phyloP scores from a whole-genome alignment of 768 basidiomycete genomes.

The Boletus edulis region DNA sequence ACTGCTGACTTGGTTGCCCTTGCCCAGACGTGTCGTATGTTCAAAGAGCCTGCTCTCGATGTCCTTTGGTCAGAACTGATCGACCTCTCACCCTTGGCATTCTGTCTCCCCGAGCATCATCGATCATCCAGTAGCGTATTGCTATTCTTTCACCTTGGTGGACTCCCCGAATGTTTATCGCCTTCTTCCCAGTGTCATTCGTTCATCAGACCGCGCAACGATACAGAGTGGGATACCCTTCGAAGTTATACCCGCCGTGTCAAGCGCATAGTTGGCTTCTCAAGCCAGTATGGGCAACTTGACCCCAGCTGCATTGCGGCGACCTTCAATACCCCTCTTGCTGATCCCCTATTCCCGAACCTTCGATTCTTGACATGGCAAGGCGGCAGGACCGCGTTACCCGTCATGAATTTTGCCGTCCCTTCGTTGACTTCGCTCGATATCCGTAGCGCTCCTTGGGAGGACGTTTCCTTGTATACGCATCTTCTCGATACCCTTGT shows the following conservation, averaged over 20 bases:
- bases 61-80: not conserved
- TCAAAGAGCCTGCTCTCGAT: slow-evolving; percentile 2
- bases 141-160: not conserved
- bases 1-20: not conserved
- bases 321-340: not conserved
- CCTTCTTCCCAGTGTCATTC: not conserved
- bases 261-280: not conserved
- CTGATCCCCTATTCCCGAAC: not conserved
- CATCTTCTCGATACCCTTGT: not conserved
- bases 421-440: not conserved
- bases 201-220: not conserved
- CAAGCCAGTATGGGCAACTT: not conserved
- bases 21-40: not conserved
- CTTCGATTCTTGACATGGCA: slow-evolving; percentile 7
- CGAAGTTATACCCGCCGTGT: slow-evolving; percentile 1
- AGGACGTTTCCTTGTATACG: not conserved
- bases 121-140: not conserved
- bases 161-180: not conserved
- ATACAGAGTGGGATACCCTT: not conserved
- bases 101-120: not conserved
- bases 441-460: not conserved
- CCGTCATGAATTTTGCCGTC: not conserved
- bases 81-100: not conserved
- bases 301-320: not conserved
- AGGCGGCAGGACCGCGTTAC: not conserved